phyloP scores from a whole-genome alignment of 2,329 filamentous ascomycete genomes.

The Hypoxylon rubiginosum region DNA sequence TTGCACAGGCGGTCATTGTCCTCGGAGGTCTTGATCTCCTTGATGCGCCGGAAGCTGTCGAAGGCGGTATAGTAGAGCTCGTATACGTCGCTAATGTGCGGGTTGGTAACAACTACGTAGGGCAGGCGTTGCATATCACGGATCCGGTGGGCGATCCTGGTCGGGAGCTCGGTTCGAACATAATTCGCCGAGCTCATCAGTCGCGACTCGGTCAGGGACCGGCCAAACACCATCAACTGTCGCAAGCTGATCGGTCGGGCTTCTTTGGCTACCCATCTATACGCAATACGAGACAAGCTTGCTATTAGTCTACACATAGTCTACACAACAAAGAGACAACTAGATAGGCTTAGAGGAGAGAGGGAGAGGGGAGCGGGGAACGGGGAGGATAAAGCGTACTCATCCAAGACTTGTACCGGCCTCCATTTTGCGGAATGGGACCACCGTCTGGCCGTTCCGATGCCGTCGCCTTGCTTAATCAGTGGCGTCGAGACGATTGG shows the following conservation, averaged over 20 bases:
- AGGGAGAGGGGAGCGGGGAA: neutral
- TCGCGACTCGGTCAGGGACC: constrained; percentile 89
- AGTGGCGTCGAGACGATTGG: too few species aligned
- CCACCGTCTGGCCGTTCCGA: constrained; percentile 41
- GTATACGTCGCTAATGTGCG: constrained; percentile 93
- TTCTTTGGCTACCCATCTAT: constrained; percentile 91
- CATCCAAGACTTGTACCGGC: constrained; percentile 73
- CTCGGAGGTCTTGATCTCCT: constrained; percentile 85
- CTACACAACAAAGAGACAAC: constrained; percentile 13
- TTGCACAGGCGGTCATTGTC: constrained; percentile 92
- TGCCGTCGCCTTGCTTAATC: constrained; percentile 33
- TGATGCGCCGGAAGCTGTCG: constrained; percentile 86
- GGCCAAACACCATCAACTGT: constrained; percentile 96
- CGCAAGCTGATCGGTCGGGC: constrained; percentile 95
- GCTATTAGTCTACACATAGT: constrained; percentile 39
- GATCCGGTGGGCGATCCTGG: constrained; percentile 89
- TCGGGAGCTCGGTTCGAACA: constrained; percentile 93
- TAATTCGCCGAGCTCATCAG: constrained; percentile 97
- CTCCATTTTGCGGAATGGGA: constrained; percentile 66
- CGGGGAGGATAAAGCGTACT: constrained; percentile 60
- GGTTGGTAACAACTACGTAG: constrained; percentile 96
- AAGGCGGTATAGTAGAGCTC: constrained; percentile 98
- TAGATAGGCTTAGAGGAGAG: constrained; percentile 5
- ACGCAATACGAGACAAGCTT: too few species aligned
- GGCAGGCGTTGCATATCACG: constrained; percentile 97